Conservation (phyloP, 495 filamentous ascomycete species). For the Hypoxylon rickii region DNA sequence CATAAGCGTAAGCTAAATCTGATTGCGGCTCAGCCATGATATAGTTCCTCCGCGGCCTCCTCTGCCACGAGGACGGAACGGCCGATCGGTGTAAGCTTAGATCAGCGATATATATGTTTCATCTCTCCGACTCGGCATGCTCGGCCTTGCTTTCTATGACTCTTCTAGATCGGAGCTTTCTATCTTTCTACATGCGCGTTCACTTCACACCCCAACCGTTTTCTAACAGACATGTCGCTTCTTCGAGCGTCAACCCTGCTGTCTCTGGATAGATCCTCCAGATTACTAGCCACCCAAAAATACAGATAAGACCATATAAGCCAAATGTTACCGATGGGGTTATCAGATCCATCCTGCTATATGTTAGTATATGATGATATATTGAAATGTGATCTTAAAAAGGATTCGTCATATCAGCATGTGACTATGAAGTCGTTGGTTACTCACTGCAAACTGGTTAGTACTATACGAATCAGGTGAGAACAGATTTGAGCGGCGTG, state of each 20-base stretch:
- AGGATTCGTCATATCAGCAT: no score
- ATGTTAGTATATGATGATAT: conserved; percentile 15
- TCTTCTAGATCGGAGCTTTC: neutral
- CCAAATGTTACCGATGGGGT: conserved; percentile 79
- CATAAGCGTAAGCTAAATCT: neutral
- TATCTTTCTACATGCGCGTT: neutral
- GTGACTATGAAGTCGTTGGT: neutral
- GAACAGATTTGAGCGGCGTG: no score
- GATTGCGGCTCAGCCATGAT: neutral
- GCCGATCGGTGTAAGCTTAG: neutral
- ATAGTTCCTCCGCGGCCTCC: no score
- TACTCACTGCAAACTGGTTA: conserved; percentile 28
- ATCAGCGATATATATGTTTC: neutral
- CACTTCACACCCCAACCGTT: conserved; percentile 72
- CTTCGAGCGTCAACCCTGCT: conserved; percentile 78
- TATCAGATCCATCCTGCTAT: conserved; percentile 65
- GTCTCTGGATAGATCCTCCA: conserved; percentile 85
- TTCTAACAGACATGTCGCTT: conserved; percentile 73
- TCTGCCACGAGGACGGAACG: neutral
- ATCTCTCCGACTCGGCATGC: neutral
- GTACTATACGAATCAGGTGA: no score
- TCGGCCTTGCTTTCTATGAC: neutral
- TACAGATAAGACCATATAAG: conserved; percentile 72
- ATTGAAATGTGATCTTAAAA: no score
- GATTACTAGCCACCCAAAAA: conserved; percentile 65